phyloP scores from a whole-genome alignment of 345 rosid genomes.

The Geranium brycei region DNA sequence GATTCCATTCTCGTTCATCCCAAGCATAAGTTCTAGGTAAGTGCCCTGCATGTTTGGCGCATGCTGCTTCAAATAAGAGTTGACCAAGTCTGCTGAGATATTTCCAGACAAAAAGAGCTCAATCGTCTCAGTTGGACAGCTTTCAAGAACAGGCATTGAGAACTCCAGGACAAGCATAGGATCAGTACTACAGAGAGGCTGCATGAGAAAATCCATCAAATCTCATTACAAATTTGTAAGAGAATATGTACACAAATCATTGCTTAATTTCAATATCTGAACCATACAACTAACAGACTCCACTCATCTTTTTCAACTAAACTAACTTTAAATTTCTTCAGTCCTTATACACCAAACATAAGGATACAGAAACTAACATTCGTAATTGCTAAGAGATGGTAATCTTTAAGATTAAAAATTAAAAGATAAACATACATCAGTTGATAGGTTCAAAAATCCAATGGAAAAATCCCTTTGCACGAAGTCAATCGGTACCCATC shows the following conservation, averaged over 20 bases:
- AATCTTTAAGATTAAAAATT: neutral
- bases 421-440: neutral
- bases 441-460: neutral
- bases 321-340: too few species aligned
- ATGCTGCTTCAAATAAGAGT: slow-evolving; percentile 93
- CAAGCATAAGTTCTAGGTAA: slow-evolving; percentile 95
- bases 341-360: neutral
- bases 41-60: slow-evolving; percentile 95
- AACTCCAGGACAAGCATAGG: slow-evolving; percentile 95
- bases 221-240: slow-evolving; percentile 5
- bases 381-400: neutral
- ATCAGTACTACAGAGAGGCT: slow-evolving; percentile 90
- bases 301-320: neutral
- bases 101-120: slow-evolving; percentile 88
- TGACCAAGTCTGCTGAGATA: slow-evolving; percentile 91
- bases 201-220: slow-evolving; percentile 23
- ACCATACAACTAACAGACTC: neutral
- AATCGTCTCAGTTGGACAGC: slow-evolving; percentile 86
- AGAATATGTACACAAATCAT: slow-evolving; percentile 4
- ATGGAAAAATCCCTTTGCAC: neutral
- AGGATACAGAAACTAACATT: neutral
- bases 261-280: slow-evolving; percentile 2
- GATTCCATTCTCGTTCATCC: slow-evolving; percentile 75
- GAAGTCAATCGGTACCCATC: neutral
- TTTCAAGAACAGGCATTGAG: slow-evolving; percentile 94